phyloP scores from a whole-genome alignment of 208 protist genomes.

The Sergeia podlipaevii region DNA sequence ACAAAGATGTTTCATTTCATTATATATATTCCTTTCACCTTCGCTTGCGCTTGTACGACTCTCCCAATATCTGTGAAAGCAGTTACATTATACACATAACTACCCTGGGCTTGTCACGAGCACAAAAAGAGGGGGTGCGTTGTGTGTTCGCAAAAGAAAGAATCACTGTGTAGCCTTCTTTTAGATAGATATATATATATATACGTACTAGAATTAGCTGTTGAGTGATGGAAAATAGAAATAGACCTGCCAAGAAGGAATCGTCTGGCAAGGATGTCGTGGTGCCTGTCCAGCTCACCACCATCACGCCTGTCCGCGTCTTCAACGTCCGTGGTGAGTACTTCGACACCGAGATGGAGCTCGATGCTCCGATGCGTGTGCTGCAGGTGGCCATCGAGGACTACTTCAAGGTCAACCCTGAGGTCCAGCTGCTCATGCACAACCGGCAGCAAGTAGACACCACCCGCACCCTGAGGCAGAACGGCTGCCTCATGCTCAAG shows the following conservation, averaged over 20 bases:
- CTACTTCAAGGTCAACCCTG: slow-evolving; percentile 75
- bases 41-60: not conserved
- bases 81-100: not conserved
- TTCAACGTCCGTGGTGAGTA: slow-evolving; percentile 68
- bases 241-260: not conserved
- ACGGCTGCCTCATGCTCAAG: slow-evolving; percentile 81
- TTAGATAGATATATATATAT: not conserved
- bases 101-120: too few relatives aligned
- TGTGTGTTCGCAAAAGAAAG: too few relatives aligned
- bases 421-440: slow-evolving; percentile 79
- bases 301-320: slow-evolving; percentile 67
- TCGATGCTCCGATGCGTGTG: slow-evolving; percentile 59
- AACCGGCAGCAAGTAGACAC: slow-evolving; percentile 67
- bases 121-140: too few relatives aligned
- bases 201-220: not conserved
- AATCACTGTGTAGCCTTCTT: not conserved
- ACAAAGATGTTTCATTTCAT: not conserved
- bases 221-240: too few relatives aligned
- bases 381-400: slow-evolving; percentile 80
- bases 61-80: not conserved
- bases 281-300: slow-evolving; percentile 64
- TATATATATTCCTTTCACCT: not conserved
- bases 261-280: not conserved
- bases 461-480: slow-evolving; percentile 51
- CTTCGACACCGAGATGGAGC: slow-evolving; percentile 82